Conservation (phyloP, 2,329 filamentous ascomycete species). For the Aspergillus fumigatus region DNA sequence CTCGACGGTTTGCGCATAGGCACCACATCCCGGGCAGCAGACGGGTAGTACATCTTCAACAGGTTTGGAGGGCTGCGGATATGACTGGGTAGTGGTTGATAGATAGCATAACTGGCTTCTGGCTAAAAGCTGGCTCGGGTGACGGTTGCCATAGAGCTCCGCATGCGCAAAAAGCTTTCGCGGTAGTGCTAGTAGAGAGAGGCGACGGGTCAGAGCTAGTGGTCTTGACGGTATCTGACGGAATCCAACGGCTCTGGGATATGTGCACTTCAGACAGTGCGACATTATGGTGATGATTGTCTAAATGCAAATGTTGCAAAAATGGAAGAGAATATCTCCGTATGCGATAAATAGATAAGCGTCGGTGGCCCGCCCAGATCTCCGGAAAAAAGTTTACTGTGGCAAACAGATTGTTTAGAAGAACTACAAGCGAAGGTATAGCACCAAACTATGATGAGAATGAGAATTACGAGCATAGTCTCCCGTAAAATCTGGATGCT, state of each 20-base stretch:
- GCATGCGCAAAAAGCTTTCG: conserved; percentile 6
- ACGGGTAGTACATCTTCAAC: conserved; percentile 39
- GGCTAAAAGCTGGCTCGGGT: background rate
- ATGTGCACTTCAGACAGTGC: conserved; percentile 21
- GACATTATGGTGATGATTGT: conserved; percentile 21
- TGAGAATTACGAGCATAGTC: background rate
- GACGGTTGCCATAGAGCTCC: background rate
- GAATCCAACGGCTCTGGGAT: conserved; percentile 14
- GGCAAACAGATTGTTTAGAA: conserved; percentile 6
- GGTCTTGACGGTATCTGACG: background rate
- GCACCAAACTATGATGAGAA: background rate
- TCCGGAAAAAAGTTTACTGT: conserved; percentile 14
- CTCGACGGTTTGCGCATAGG: conserved; percentile 54
- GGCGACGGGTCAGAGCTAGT: background rate
- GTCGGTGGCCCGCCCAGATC: conserved; percentile 10
- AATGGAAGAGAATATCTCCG: conserved; percentile 4
- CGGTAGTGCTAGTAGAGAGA: conserved; percentile 1
- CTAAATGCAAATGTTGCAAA: background rate
- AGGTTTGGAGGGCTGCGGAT: conserved; percentile 9
- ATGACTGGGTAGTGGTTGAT: conserved; percentile 12
- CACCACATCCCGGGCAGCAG: conserved; percentile 61
- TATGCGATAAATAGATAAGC: conserved; percentile 18
- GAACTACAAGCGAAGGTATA: background rate
- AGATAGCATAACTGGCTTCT: conserved; percentile 14
- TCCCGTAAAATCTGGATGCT: background rate